These are phyloP conservation scores for Fraxinus angustifolia DNA, from an alignment of 305 asterid species.

Conservation along the genomic window DNA sequence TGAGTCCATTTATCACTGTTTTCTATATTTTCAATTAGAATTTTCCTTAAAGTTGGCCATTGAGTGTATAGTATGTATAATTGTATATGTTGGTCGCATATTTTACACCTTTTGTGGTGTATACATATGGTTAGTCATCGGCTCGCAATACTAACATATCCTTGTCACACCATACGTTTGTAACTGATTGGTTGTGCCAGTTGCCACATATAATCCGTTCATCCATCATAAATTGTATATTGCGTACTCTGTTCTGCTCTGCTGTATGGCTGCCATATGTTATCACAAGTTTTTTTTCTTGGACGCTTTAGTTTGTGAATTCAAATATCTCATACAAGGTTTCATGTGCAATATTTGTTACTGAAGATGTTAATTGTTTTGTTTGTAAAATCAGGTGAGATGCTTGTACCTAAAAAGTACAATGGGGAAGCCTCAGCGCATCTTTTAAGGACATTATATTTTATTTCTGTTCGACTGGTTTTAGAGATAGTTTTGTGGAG, in stretches of 20 bases:
- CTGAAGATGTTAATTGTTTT: background rate
- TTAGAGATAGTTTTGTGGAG: constrained; percentile 17
- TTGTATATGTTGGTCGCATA: background rate
- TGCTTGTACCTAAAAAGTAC: constrained; percentile 73
- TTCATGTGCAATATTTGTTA: background rate
- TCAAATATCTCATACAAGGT: background rate
- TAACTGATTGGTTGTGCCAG: background rate
- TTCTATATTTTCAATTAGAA: background rate
- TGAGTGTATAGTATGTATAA: background rate
- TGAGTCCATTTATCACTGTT: constrained; percentile 26
- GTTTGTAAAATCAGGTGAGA: constrained; percentile 46
- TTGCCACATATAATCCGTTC: background rate
- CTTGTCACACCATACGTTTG: background rate
- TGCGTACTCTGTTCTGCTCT: background rate
- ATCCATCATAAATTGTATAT: background rate
- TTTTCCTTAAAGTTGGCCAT: background rate
- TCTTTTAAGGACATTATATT: constrained; percentile 34
- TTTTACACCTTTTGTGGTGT: background rate
- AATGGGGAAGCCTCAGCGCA: constrained; percentile 65
- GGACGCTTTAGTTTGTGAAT: background rate
- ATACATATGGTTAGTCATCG: background rate
- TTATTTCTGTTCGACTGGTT: background rate
- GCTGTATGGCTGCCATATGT: background rate
- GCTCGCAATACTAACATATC: background rate
- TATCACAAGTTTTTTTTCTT: background rate